Conservation (phyloP, 2,329 filamentous ascomycete genomes). For the Stemphylium lycopersici region DNA sequence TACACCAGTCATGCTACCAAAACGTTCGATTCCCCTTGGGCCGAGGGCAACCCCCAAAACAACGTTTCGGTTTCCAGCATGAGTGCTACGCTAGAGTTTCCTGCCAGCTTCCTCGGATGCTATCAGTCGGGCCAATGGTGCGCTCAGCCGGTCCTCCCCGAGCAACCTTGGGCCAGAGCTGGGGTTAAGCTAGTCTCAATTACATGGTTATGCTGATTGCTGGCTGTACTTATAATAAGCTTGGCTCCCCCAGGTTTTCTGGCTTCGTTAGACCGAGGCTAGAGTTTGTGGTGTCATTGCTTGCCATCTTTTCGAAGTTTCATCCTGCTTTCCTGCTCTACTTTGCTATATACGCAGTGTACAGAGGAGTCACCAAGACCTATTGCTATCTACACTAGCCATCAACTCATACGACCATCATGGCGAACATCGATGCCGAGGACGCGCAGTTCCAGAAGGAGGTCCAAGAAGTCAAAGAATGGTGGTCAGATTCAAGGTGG, state of each 20-base stretch:
- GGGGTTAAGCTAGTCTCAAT: conserved; percentile 18
- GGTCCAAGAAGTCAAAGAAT: conserved; percentile 85
- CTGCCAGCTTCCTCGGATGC: conserved; percentile 36
- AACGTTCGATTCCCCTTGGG: conserved; percentile 38
- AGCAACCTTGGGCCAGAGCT: conserved; percentile 25
- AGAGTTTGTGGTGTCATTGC: conserved; percentile 32
- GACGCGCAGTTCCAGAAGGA: conserved; percentile 79
- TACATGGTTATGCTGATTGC: conserved; percentile 14
- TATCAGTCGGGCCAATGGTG: conserved; percentile 45
- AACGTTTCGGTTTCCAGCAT: conserved; percentile 18
- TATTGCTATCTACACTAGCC: background rate
- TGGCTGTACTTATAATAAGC: conserved; percentile 35
- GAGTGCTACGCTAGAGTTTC: conserved; percentile 8
- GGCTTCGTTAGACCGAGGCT: conserved; percentile 27
- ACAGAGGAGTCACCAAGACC: background rate
- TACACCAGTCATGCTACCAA: conserved; percentile 25
- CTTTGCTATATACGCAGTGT: background rate
- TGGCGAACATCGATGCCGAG: conserved; percentile 63
- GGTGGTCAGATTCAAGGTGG: conserved; percentile 95
- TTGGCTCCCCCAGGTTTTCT: conserved; percentile 30
- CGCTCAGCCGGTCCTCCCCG: conserved; percentile 42
- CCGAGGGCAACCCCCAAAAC: conserved; percentile 34
- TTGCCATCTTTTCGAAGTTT: conserved; percentile 16
- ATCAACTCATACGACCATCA: conserved; percentile 16
- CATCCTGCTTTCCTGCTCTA: background rate